A percentile compares a stretch with the other conserved stretches of the same genome.
phyloP scores from a whole-genome alignment of 768 basidiomycete genomes.

The Pholiota conissans region DNA sequence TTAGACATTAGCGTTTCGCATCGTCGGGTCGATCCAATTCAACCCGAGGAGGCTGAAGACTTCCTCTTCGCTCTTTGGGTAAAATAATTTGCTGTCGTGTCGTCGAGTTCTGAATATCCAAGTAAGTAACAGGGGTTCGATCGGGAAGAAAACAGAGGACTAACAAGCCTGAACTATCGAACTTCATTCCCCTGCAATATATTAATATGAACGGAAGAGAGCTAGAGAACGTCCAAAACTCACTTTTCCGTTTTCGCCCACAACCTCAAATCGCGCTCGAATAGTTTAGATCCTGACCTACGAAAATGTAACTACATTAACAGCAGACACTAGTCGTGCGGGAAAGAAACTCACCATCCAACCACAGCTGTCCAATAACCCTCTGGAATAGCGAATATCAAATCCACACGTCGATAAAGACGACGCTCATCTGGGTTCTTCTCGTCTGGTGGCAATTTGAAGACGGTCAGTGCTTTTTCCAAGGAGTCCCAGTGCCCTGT shows the following conservation, averaged over 20 bases:
- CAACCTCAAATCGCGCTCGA: slow-evolving; percentile 78
- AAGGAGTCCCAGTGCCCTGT: slow-evolving; percentile 76
- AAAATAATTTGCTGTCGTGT: slow-evolving; percentile 59
- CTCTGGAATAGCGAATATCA: slow-evolving; percentile 77
- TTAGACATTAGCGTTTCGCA: slow-evolving; percentile 72
- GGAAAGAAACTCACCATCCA: slow-evolving; percentile 62
- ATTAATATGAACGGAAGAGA: no score
- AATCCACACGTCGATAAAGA: slow-evolving; percentile 72
- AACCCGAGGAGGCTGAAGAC: slow-evolving; percentile 73
- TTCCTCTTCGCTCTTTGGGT: slow-evolving; percentile 66
- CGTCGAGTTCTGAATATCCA: slow-evolving; percentile 69
- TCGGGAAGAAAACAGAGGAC: slow-evolving; percentile 19
- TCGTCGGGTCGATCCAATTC: slow-evolving; percentile 66
- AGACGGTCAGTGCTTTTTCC: slow-evolving; percentile 83
- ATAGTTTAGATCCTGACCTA: slow-evolving; percentile 90
- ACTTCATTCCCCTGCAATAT: slow-evolving; percentile 68
- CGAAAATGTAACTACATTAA: not conserved
- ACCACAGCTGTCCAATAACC: slow-evolving; percentile 88
- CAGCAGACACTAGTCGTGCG: not conserved
- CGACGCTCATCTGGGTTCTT: slow-evolving; percentile 22
- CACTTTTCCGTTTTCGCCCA: slow-evolving; percentile 71
- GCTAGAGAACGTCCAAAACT: no score
- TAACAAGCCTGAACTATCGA: slow-evolving; percentile 82
- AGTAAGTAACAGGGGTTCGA: no score
- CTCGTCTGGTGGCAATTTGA: slow-evolving; percentile 50